A percentile compares a stretch with the other conserved stretches of the same genome.
phyloP scores from a whole-genome alignment of 139 green algal genomes.

The Picochlorum sp. region DNA sequence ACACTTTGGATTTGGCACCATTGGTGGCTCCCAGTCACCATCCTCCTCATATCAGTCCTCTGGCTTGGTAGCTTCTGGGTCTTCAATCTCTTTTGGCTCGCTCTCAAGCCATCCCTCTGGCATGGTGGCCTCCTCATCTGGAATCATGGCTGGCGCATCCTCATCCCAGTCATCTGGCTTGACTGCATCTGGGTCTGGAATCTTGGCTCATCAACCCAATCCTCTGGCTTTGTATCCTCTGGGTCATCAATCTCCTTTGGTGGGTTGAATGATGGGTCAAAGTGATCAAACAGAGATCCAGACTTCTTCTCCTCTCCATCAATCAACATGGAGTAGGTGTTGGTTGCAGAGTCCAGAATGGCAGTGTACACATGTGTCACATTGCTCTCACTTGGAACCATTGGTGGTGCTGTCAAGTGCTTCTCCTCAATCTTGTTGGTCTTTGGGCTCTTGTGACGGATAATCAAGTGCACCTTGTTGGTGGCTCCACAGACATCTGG shows the following conservation, averaged over 20 bases:
- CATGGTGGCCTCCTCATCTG: slow-evolving; percentile 69
- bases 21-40: slow-evolving; percentile 79
- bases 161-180: slow-evolving; percentile 93
- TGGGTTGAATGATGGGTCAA: slow-evolving; percentile 64
- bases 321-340: slow-evolving; percentile 65
- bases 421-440: slow-evolving; percentile 87
- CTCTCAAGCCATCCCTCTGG: slow-evolving; percentile 89
- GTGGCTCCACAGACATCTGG: slow-evolving; percentile 93
- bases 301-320: slow-evolving; percentile 55
- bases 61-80: slow-evolving; percentile 66
- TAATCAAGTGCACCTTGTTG: slow-evolving; percentile 86
- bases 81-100: slow-evolving; percentile 67
- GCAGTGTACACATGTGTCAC: slow-evolving; percentile 70
- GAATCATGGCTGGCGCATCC: slow-evolving; percentile 46
- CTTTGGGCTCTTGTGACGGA: slow-evolving; percentile 70
- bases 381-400: slow-evolving; percentile 40
- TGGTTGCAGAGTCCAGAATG: slow-evolving; percentile 63
- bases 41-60: slow-evolving; percentile 94
- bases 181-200: slow-evolving; percentile 70
- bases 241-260: slow-evolving; percentile 73
- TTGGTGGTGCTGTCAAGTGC: slow-evolving; percentile 69
- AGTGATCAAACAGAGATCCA: slow-evolving; percentile 66
- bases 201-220: slow-evolving; percentile 71
- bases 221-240: slow-evolving; percentile 70
- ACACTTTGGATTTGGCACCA: slow-evolving; percentile 73